Conservation (phyloP, 2,329 filamentous ascomycete genomes). For the Exophiala aquamarina region DNA sequence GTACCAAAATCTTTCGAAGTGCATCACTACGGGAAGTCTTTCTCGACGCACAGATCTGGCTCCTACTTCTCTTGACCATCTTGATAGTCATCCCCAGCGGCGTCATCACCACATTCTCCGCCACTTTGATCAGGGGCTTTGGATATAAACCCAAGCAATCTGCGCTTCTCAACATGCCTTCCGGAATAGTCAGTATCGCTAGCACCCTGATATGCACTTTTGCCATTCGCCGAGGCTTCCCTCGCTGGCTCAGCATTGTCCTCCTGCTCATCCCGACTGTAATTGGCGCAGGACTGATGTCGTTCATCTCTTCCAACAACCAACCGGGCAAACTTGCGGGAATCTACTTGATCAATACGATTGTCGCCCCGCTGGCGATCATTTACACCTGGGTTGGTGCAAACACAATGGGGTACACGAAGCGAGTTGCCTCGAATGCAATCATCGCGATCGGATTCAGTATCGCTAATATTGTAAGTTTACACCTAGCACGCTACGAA, state of each 20-base stretch:
- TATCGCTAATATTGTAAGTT: conserved; percentile 39
- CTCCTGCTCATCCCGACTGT: conserved; percentile 43
- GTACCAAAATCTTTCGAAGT: conserved; percentile 47
- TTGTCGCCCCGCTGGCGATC: conserved; percentile 42
- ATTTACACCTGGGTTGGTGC: conserved; percentile 47
- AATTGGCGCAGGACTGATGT: conserved; percentile 42
- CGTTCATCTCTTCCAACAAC: conserved; percentile 37
- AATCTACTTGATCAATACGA: conserved; percentile 46
- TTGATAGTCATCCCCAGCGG: conserved; percentile 39
- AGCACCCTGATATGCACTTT: conserved; percentile 31
- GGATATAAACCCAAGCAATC: conserved; percentile 38
- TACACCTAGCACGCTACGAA: too few species aligned
- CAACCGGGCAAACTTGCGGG: conserved; percentile 45
- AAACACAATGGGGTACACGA: conserved; percentile 51
- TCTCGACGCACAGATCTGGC: conserved; percentile 44
- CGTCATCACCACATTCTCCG: conserved; percentile 38
- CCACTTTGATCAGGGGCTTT: conserved; percentile 40
- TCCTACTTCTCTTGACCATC: conserved; percentile 35
- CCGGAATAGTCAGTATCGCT: conserved; percentile 22
- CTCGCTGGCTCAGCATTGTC: conserved; percentile 32
- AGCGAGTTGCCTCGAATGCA: conserved; percentile 48
- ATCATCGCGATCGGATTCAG: conserved; percentile 49
- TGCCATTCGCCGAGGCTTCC: conserved; percentile 40
- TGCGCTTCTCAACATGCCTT: conserved; percentile 39
- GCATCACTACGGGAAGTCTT: conserved; percentile 1